These are phyloP conservation scores for Xylariales sp. DNA, from an alignment of 2,329 filamentous ascomycete genomes.

Conservation along the genomic window DNA sequence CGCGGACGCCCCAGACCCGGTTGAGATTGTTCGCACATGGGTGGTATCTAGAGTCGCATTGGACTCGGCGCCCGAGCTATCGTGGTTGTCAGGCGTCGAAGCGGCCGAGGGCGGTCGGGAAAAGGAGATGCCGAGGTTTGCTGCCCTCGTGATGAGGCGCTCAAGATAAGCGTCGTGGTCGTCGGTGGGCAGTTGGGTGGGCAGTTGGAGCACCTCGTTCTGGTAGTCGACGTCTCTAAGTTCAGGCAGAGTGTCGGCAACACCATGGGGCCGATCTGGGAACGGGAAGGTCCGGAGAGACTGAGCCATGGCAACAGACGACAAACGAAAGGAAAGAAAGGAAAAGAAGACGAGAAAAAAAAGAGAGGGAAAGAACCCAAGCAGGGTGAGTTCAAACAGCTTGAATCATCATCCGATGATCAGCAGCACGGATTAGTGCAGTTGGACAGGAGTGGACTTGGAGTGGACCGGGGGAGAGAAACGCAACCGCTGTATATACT, in stretches of 20 bases:
- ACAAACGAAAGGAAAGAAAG: slow-evolving; percentile 29
- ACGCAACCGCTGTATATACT: slow-evolving; percentile 21
- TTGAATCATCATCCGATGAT: slow-evolving; percentile 44
- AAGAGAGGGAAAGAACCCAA: slow-evolving; percentile 27
- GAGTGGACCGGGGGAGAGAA: slow-evolving; percentile 31
- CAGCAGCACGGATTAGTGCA: slow-evolving; percentile 35
- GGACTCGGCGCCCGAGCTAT: slow-evolving; percentile 57
- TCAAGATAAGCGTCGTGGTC: slow-evolving; percentile 45
- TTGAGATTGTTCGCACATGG: slow-evolving; percentile 59
- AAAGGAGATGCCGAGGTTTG: slow-evolving; percentile 52
- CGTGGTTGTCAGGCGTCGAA: slow-evolving; percentile 50
- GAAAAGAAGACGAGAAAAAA: slow-evolving; percentile 6
- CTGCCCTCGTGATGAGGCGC: slow-evolving; percentile 51
- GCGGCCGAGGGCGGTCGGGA: slow-evolving; percentile 46
- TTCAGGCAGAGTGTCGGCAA: slow-evolving; percentile 44
- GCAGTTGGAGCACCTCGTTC: slow-evolving; percentile 46
- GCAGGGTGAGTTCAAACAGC: slow-evolving; percentile 37
- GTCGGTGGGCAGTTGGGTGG: slow-evolving; percentile 40
- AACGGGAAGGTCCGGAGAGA: slow-evolving; percentile 41
- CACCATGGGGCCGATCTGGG: slow-evolving; percentile 35
- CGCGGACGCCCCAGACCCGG: slow-evolving; percentile 54
- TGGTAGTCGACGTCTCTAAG: slow-evolving; percentile 47
- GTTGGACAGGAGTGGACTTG: slow-evolving; percentile 26
- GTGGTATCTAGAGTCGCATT: slow-evolving; percentile 54
- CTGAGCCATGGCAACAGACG: slow-evolving; percentile 42